Evolutionary conservation across 768 basidiomycete species (phyloP).

Genomic region (Leccinum olivaceopallidum): DNA sequence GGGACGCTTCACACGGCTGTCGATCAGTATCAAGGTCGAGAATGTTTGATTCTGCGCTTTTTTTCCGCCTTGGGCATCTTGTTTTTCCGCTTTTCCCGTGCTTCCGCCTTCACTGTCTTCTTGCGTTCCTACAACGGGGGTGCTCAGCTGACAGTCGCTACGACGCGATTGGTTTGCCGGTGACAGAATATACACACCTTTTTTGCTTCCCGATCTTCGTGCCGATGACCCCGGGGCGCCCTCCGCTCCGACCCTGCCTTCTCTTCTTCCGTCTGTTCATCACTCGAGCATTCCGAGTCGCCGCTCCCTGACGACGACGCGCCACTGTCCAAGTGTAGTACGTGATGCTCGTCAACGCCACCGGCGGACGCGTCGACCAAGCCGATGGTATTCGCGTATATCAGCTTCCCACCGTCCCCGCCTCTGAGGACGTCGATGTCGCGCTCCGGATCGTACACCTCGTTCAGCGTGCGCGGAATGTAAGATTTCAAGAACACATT

Average conservation of each 20-base stretch:
- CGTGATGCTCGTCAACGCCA: constrained; percentile 9
- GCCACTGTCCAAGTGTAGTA: constrained; percentile 23
- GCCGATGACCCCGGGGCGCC: constrained; percentile 80
- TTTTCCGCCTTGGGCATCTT: constrained; percentile 98
- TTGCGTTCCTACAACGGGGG: constrained; percentile 75
- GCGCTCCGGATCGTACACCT: constrained; percentile 93
- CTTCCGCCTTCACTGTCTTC: constrained; percentile 83
- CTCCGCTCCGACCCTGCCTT: constrained; percentile 46
- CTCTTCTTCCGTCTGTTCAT: constrained; percentile 37
- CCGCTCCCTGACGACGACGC: constrained; percentile 26
- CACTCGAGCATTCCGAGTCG: constrained; percentile 29
- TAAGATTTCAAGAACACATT: constrained; percentile 87
- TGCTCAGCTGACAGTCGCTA: background rate
- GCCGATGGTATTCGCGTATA: constrained; percentile 88
- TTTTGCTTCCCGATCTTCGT: constrained; percentile 90
- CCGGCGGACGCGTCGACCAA: constrained; percentile 48
- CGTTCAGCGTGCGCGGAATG: constrained; percentile 90
- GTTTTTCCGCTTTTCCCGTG: constrained; percentile 82
- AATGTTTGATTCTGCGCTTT: constrained; percentile 73
- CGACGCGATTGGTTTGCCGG: constrained; percentile 6
- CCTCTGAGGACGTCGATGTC: constrained; percentile 75
- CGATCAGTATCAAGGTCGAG: constrained; percentile 24
- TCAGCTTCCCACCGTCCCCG: constrained; percentile 72
- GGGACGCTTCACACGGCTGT: constrained; percentile 17
- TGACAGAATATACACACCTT: constrained; percentile 51